Base-by-base conservation (phyloP, 148 eudicot species). In the Camellia lanceoleosa region DNA sequence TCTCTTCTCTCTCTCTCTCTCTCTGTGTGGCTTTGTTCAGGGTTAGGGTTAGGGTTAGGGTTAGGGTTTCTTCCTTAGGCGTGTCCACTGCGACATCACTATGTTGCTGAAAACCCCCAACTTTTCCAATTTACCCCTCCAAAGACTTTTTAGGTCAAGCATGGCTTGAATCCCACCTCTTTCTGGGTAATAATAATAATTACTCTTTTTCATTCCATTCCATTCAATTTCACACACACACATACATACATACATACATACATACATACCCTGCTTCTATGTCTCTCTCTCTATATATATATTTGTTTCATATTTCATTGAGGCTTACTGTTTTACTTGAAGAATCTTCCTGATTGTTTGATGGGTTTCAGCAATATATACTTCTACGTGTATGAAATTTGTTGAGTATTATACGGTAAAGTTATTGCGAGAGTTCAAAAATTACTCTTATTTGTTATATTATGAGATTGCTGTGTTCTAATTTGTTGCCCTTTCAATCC, bases 11-110 rank as follows among this genome's bases (percentile, higher is more conserved):
- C 38, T 30, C 38, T 30, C 38, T 30, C 38, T 30, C 38, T 1
- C 38, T 30, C 38, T 30, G 0, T 30, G 38, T 30, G 38, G 38
- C 38, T 30, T 30, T 30, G 38, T 30, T 30, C 38, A 30, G 38
- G 38, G 38, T 30, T 30, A 18, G 5, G 38, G 7, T 63, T 73
- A 23, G 30, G 30, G 77, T 82, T 85, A 86, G 89, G 89, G 88
- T 84, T 86, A 77, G 83, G 85, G 83, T 86, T 86, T 78, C 65
- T 58, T 80, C 38, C 38, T 30, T 30, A 47, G 72, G 56, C 74
- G 74, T 80, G 68, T 75, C 79, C 9, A 63, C 68, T 79, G 54
- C 43, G 68, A 58, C 81, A 42, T 15, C 55, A 30, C 66, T 38
- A 85, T 83, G 83, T 55, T 78, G 81, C 63, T 66, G 80, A 20